phyloP scores from a whole-genome alignment of 176 grass and related monocot genomes.

The Cocos nucifera region DNA sequence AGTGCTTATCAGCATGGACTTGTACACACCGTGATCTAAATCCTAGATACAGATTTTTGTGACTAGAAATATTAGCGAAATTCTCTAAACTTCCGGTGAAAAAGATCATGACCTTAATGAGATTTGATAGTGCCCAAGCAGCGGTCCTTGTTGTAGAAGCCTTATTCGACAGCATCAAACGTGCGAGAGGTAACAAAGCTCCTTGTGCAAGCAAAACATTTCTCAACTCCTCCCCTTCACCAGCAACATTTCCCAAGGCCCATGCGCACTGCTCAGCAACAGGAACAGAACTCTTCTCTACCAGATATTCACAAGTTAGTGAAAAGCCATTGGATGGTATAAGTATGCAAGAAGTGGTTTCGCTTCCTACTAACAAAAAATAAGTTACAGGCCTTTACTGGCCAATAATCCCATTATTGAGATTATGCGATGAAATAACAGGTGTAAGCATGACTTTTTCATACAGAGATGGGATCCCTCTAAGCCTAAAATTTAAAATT shows the following conservation, averaged over 20 bases:
- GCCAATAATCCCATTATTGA: too few species aligned
- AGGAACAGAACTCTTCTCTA: slow-evolving; percentile 74
- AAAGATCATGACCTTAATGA: slow-evolving; percentile 65
- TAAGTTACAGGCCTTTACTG: too few species aligned
- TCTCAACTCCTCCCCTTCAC: slow-evolving; percentile 82
- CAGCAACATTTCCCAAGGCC: slow-evolving; percentile 92
- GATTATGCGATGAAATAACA: too few species aligned
- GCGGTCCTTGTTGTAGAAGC: slow-evolving; percentile 77
- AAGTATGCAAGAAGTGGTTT: too few species aligned
- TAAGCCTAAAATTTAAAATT: too few species aligned
- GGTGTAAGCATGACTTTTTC: too few species aligned
- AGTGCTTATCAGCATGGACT: too few species aligned
- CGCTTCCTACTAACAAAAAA: too few species aligned
- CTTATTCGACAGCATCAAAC: slow-evolving; percentile 69
- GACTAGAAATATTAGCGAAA: too few species aligned
- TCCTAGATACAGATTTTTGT: too few species aligned
- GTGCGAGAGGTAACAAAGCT: slow-evolving; percentile 63
- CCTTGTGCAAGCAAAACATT: slow-evolving; percentile 79
- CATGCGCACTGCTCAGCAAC: slow-evolving; percentile 93
- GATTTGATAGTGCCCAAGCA: slow-evolving; percentile 96
- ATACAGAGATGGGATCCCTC: too few species aligned
- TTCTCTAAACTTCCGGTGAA: background rate
- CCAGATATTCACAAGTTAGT: slow-evolving; percentile 30
- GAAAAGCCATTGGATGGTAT: background rate
- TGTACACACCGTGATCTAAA: too few species aligned